Percentiles rank a stretch among this genome's conserved stretches.
Evolutionary conservation across 352 stramenopile species (phyloP).

Genomic region (Globisporangium nunn): DNA sequence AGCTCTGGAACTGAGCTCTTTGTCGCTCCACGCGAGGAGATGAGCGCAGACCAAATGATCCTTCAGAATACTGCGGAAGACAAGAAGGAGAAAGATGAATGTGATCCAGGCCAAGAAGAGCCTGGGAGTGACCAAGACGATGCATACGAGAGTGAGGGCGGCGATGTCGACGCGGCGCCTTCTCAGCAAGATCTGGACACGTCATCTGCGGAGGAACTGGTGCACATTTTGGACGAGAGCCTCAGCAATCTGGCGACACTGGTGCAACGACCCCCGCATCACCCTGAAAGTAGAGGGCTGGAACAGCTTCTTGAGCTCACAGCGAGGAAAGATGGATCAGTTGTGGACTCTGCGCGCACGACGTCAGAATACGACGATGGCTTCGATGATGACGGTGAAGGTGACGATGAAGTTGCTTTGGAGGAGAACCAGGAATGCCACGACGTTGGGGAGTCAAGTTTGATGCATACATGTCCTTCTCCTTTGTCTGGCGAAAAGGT

Average conservation of each 20-base stretch:
- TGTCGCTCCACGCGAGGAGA: background rate
- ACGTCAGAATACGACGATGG: conserved; percentile 40
- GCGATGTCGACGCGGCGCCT: background rate
- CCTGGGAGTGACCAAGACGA: background rate
- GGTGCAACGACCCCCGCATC: background rate
- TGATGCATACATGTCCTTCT: too few relatives aligned
- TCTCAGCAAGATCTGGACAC: conserved; percentile 2
- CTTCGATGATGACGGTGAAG: conserved; percentile 27
- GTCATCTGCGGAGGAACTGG: conserved; percentile 27
- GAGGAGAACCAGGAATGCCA: conserved; percentile 4
- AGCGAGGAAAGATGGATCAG: background rate
- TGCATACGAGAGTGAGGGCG: background rate
- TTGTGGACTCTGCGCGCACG: background rate
- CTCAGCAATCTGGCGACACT: conserved; percentile 17
- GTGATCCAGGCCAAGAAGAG: background rate
- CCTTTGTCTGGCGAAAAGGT: too few relatives aligned
- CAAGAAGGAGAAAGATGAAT: background rate
- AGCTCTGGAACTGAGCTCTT: background rate
- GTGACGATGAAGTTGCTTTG: background rate
- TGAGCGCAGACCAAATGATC: conserved; percentile 11
- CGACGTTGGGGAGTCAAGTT: background rate
- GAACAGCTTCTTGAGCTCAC: background rate
- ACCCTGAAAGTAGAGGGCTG: background rate
- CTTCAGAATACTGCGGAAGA: background rate
- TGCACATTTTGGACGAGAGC: conserved; percentile 57